These are phyloP conservation scores for Claviceps arundinis DNA, from an alignment of 2,329 filamentous ascomycete genomes.

Conservation along the genomic window DNA sequence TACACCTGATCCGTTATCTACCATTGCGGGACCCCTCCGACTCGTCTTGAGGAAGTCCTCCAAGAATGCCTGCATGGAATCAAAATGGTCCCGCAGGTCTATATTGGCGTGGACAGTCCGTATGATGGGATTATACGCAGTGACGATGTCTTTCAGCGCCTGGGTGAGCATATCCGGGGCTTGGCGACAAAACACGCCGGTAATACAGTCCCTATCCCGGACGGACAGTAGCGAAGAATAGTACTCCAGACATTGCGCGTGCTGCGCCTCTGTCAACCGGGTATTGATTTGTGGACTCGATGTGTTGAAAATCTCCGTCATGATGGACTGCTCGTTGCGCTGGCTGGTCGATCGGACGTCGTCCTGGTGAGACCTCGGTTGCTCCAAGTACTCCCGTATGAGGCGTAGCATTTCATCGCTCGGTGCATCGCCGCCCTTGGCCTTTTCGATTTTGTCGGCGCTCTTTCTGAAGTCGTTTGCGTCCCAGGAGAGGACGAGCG, in stretches of 20 bases:
- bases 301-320: slow-evolving; percentile 49
- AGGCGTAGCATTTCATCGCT: slow-evolving; percentile 47
- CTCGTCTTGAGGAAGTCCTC: slow-evolving; percentile 54
- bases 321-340: slow-evolving; percentile 42
- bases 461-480: slow-evolving; percentile 54
- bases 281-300: slow-evolving; percentile 31
- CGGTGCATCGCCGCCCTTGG: slow-evolving; percentile 33
- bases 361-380: slow-evolving; percentile 42
- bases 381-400: slow-evolving; percentile 44
- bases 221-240: slow-evolving; percentile 57
- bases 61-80: slow-evolving; percentile 54
- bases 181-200: slow-evolving; percentile 50
- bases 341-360: slow-evolving; percentile 43
- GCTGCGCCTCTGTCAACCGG: slow-evolving; percentile 44
- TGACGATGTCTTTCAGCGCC: slow-evolving; percentile 48
- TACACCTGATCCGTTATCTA: not conserved
- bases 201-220: slow-evolving; percentile 60
- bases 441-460: slow-evolving; percentile 49
- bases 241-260: slow-evolving; percentile 54
- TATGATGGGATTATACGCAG: slow-evolving; percentile 63
- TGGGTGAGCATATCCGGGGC: slow-evolving; percentile 62
- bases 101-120: slow-evolving; percentile 56
- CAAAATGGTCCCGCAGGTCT: slow-evolving; percentile 56
- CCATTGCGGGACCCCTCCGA: slow-evolving; percentile 14
- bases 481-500: slow-evolving; percentile 61